Base-by-base conservation (phyloP, 2,329 filamentous ascomycete genomes). In the Zasmidium cellare region DNA sequence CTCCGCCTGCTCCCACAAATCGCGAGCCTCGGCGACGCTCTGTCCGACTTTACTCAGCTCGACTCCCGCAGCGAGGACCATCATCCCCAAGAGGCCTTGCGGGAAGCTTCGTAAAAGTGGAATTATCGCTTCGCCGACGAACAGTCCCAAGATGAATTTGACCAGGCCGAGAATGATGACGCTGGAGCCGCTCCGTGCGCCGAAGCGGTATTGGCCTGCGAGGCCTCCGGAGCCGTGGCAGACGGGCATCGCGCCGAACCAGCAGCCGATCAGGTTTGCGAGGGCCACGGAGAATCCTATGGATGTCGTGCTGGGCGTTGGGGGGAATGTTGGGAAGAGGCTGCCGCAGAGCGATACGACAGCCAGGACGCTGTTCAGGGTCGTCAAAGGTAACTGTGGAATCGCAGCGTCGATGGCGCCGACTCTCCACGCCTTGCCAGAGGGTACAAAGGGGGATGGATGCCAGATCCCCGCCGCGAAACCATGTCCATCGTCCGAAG, bases 211-310 rank as follows among this genome's bases (percentile, higher is more conserved):
- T 72, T 97, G 93, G 0, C 89, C 94, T 3, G 94, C 94, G 0
- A 97, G 79, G 0, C 93, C 93, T 2, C 93, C 93, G 0, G 91
- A 91, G 3, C 93, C 93, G 71, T 97, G 94, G 70, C 94, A 97
- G 3, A 94, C 87, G 2, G 93, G 94, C 94, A 97, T 97, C 3
- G 89, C 89, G 49, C 92, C 92, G 68, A 96, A 96, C 90, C 91
- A 96, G 68, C 90, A 92, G 16, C 89, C 89, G 1, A 89, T 73
- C 2, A 97, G 77, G 71, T 97, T 97, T 85, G 96, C 96, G 1
- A 80, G 68, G 0, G 88, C 87, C 3, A 97, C 90, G 55, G 91
- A 96, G 59, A 92, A 72, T 1, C 92, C 93, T 25, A 97, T 80
- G 0, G 86, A 81, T 0, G 91, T 93, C 5, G 91, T 87, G 0